Conservation (phyloP, 192 early-diverging fungal species). For the Podochytrium sp. region DNA sequence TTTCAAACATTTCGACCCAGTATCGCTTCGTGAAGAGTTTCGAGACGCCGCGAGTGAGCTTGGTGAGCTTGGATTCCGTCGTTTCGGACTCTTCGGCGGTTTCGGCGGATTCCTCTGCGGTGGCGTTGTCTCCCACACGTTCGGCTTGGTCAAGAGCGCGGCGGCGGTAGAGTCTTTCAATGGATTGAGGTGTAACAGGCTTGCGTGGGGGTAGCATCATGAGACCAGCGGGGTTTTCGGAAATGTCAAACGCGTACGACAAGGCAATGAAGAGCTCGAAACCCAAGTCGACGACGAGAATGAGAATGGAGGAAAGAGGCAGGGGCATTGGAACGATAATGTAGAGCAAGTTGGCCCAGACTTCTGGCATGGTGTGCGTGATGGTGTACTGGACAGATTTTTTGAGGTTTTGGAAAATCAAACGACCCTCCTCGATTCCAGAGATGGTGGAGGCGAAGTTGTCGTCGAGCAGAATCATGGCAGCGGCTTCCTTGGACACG, state of each 20-base stretch:
- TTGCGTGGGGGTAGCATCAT: constrained; percentile 89
- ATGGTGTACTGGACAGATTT: constrained; percentile 78
- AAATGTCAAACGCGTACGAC: constrained; percentile 88
- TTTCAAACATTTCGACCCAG: constrained; percentile 45
- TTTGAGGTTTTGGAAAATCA: constrained; percentile 94
- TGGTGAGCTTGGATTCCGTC: neutral
- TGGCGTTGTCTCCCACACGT: neutral
- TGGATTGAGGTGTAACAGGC: constrained; percentile 69
- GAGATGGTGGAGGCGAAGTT: constrained; percentile 92
- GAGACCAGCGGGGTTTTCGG: constrained; percentile 64
- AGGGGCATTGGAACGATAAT: constrained; percentile 88
- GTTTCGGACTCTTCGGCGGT: constrained; percentile 11
- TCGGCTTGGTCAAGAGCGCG: constrained; percentile 1
- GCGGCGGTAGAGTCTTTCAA: constrained; percentile 23
- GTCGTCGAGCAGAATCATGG: constrained; percentile 96
- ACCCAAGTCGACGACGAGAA: constrained; percentile 90
- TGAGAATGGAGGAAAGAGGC: constrained; percentile 80
- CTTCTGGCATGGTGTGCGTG: constrained; percentile 88
- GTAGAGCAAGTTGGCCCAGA: constrained; percentile 84
- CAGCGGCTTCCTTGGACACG: constrained; percentile 90
- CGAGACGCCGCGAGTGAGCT: neutral
- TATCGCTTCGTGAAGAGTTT: constrained; percentile 29
- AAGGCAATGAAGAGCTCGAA: constrained; percentile 89
- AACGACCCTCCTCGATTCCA: constrained; percentile 93
- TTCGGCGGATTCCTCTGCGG: neutral